A percentile compares a stretch with the other conserved stretches of the same genome.
Evolutionary conservation across 2,329 filamentous ascomycete genomes (phyloP).

Genomic region (Tolypocladium amazonense): DNA sequence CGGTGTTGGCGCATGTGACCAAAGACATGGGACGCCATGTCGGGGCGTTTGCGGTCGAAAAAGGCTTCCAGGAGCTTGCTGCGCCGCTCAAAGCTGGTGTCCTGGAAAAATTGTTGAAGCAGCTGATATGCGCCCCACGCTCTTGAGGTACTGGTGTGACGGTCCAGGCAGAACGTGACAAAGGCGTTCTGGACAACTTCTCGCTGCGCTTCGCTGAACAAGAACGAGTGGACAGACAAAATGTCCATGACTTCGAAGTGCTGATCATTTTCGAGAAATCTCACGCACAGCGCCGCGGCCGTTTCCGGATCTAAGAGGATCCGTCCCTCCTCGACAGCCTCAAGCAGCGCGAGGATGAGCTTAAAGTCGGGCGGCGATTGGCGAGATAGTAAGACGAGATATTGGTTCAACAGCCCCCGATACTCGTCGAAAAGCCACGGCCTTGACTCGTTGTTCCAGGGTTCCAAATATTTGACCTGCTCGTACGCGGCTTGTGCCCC

Average conservation of each 20-base stretch:
- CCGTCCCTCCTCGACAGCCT: conserved; percentile 60
- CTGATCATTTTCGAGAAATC: conserved; percentile 68
- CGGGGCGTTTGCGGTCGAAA: conserved; percentile 64
- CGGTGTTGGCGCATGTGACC: conserved; percentile 83
- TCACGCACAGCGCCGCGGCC: conserved; percentile 58
- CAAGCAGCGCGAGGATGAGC: conserved; percentile 61
- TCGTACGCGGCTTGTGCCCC: conserved; percentile 59
- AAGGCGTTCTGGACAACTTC: conserved; percentile 55
- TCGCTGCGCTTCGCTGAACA: conserved; percentile 61
- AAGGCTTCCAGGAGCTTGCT: conserved; percentile 71
- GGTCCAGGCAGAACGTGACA: conserved; percentile 56
- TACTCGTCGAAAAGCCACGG: conserved; percentile 40
- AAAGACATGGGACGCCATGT: conserved; percentile 81
- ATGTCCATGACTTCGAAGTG: conserved; percentile 72
- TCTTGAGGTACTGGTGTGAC: conserved; percentile 48
- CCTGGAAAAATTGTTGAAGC: conserved; percentile 53
- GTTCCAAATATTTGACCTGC: conserved; percentile 18
- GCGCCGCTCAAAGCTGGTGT: conserved; percentile 54
- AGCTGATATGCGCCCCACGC: conserved; percentile 57
- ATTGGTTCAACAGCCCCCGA: conserved; percentile 55
- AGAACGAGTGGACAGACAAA: conserved; percentile 62
- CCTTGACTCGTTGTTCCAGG: conserved; percentile 28
- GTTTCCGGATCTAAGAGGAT: conserved; percentile 64
- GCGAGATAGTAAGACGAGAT: conserved; percentile 58
- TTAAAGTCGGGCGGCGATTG: conserved; percentile 53